Evolutionary conservation across 2,329 filamentous ascomycete genomes (phyloP).

Genomic region (Pyrenophora teres): DNA sequence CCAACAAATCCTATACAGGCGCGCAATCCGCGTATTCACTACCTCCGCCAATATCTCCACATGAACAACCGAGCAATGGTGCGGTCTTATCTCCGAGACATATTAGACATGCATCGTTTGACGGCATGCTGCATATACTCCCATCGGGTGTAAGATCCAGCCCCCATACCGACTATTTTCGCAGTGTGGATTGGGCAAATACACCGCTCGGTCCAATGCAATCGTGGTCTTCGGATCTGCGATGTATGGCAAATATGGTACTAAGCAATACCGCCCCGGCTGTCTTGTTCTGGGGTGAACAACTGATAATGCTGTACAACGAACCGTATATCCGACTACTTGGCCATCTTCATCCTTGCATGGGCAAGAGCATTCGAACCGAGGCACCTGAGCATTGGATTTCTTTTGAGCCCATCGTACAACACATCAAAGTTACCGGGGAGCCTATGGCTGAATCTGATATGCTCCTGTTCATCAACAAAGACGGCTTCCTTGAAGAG

Average conservation of each 20-base stretch:
- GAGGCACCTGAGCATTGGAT: slow-evolving; percentile 70
- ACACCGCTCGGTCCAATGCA: slow-evolving; percentile 75
- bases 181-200: slow-evolving; percentile 70
- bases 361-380: slow-evolving; percentile 65
- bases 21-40: slow-evolving; percentile 42
- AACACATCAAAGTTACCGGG: slow-evolving; percentile 29
- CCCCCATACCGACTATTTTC: slow-evolving; percentile 69
- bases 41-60: slow-evolving; percentile 2
- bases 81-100: background rate
- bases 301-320: slow-evolving; percentile 48
- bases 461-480: slow-evolving; percentile 71
- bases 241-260: slow-evolving; percentile 75
- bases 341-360: slow-evolving; percentile 56
- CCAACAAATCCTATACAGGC: slow-evolving; percentile 49
- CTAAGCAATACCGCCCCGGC: slow-evolving; percentile 62
- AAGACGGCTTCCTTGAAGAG: slow-evolving; percentile 72
- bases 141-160: background rate
- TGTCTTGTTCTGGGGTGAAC: slow-evolving; percentile 60
- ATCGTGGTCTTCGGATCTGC: slow-evolving; percentile 69
- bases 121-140: slow-evolving; percentile 19
- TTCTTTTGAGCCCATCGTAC: slow-evolving; percentile 27
- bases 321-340: slow-evolving; percentile 40
- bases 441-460: slow-evolving; percentile 58
- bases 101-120: slow-evolving; percentile 13
- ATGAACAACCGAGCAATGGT: background rate